Evolutionary conservation across 2,329 filamentous ascomycete genomes (phyloP).

Genomic region (Botryotinia narcissicola): DNA sequence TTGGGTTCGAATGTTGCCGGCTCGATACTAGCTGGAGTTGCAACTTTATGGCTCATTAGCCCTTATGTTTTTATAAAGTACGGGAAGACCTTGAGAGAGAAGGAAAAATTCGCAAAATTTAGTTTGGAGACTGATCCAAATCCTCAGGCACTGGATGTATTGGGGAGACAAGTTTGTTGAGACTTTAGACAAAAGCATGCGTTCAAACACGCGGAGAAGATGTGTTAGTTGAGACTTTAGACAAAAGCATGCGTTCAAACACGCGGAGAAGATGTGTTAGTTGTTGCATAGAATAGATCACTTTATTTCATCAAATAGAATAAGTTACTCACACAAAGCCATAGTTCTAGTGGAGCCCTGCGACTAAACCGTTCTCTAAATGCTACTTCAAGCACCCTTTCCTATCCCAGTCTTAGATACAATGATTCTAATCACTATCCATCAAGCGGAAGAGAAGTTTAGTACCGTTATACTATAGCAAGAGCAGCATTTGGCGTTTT

Average conservation of each 20-base stretch:
- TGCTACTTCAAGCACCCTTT: not conserved
- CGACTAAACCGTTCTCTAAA: not conserved
- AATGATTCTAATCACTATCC: not conserved
- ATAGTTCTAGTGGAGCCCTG: not conserved
- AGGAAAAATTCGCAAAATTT: conserved; percentile 4
- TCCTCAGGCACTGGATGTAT: not conserved
- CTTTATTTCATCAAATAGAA: not conserved
- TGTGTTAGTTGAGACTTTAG: not conserved
- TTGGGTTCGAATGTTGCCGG: conserved; percentile 43
- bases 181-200: not conserved
- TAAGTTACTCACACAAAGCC: not conserved
- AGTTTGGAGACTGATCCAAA: not conserved
- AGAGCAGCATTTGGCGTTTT: not conserved
- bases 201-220: not conserved
- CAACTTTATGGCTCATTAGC: conserved; percentile 43
- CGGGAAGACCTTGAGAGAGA: conserved; percentile 39
- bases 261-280: not conserved
- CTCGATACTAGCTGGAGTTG: conserved; percentile 43
- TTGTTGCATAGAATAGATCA: not conserved
- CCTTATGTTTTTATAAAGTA: conserved; percentile 42
- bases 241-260: not conserved
- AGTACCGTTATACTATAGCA: not conserved
- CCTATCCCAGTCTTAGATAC: not conserved
- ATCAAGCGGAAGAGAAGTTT: not conserved
- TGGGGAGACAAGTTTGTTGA: not conserved